Base-by-base conservation (phyloP, 139 green algal species). In the Micractinium conductrix region DNA sequence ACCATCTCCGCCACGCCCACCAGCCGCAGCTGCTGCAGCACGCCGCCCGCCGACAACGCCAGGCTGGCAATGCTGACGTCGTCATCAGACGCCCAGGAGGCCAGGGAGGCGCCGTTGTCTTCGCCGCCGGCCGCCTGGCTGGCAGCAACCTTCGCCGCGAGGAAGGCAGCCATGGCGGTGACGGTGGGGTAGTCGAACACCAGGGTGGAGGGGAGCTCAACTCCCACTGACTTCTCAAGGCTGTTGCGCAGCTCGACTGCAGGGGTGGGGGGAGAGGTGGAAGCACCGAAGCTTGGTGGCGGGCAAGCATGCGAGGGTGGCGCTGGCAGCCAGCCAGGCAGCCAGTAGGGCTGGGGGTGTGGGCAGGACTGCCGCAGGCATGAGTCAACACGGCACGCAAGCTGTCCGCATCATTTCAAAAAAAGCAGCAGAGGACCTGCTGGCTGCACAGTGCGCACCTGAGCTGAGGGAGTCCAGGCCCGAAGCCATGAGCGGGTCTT, bases 151-250 rank as follows among this genome's bases (percentile, higher is more conserved):
- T 73, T 79, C 45, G 28, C 42, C 3, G 63, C 60, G 2, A 94
- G 78, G 72, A 83, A 91, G 14, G 6, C 50, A 8, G 88, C 79
- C 44, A 94, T 72, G 3, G 86, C 90, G 0, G 70, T 21, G 0
- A 91, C 73, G 17, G 91, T 91, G 45, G 91, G 91, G 81, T 94
- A 91, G 79, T 94, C 91, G 75, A 94, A 89, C 40, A 91, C 88
- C 22, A 93, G 73, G 9, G 91, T 94, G 33, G 89, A 78, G 9
- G 91, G 85, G 44, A 88, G 60, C 50, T 83, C 78, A 21, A 84
- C 28, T 33, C 83, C 83, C 4, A 42, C 55, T 92, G 86, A 43
- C 86, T 85, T 75, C 73, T 88, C 83, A 22, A 90, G 82, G 10
- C 69, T 44, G 78, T 86, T 88, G 55, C 85, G 84, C 33, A 90